Percentiles rank a stretch among this genome's conserved stretches.
phyloP scores from a whole-genome alignment of 2,329 filamentous ascomycete species.

The Scolecobasidium constrictum region DNA sequence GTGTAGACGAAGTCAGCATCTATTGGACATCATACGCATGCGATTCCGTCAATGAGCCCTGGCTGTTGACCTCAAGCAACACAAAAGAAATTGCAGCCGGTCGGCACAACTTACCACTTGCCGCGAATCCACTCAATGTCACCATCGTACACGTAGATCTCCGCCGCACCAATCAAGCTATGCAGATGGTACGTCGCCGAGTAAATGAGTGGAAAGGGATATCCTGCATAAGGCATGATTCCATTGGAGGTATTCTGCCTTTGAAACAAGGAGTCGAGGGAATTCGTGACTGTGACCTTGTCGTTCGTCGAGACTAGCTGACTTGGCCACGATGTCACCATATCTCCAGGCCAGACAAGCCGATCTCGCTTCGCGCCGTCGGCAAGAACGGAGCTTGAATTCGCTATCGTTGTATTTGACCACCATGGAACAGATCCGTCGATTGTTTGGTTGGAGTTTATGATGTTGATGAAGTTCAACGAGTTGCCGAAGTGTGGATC shows the following conservation, averaged over 20 bases:
- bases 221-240: slow-evolving; percentile 40
- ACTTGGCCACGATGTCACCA: slow-evolving; percentile 44
- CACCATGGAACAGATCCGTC: slow-evolving; percentile 27
- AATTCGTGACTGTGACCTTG: slow-evolving; percentile 38
- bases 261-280: slow-evolving; percentile 37
- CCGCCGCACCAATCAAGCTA: slow-evolving; percentile 33
- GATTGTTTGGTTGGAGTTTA: slow-evolving; percentile 20
- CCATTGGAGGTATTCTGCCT: slow-evolving; percentile 32
- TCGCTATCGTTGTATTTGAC: slow-evolving; percentile 29
- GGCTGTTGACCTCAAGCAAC: too few species aligned
- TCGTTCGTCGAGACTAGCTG: slow-evolving; percentile 46
- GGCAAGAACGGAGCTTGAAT: slow-evolving; percentile 24
- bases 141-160: slow-evolving; percentile 29
- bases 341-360: slow-evolving; percentile 50
- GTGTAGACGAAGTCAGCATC: too few species aligned
- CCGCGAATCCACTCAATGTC: slow-evolving; percentile 10
- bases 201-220: slow-evolving; percentile 27
- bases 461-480: slow-evolving; percentile 21
- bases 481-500: slow-evolving; percentile 25
- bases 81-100: too few species aligned
- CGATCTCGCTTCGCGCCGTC: slow-evolving; percentile 51
- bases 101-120: too few species aligned
- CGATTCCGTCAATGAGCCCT: too few species aligned
- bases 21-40: too few species aligned
- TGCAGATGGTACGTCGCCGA: slow-evolving; percentile 48